Base-by-base conservation (phyloP, 192 early-diverging fungal species). In the Funneliformis geosporum region DNA sequence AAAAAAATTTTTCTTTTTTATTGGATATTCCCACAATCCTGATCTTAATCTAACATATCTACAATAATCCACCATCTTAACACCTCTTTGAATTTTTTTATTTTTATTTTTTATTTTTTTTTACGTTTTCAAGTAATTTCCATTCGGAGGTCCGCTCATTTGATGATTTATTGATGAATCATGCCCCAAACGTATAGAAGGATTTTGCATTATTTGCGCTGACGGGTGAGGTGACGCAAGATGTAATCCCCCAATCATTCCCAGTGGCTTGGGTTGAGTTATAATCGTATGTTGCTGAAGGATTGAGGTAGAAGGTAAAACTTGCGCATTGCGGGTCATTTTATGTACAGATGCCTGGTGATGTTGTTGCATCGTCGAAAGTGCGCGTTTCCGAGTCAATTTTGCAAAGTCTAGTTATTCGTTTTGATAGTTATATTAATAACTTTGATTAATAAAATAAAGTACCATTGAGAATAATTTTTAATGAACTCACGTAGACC, bases 401-500 rank as follows among this genome's bases (percentile, higher is more conserved):
- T 74, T 74, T 27, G 73, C 73, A 60, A 74, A 74, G 16, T 74
- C 73, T 44, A 46, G 9, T 59, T 18, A 55, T 3, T 14, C 14
- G 21, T 73, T 39, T 50, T 4, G 10, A 18, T 27, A 47, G 16
- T 44, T 11, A 72, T 47, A 72, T 43, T 9, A 46, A 60, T 27
- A 71, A 46, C 44, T 38, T 69, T 78, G 50, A 73, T n/a, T 61
- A 33, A 33, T 16, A 38, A 33, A 72, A 69, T 33, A 10, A 38
- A 38, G 33, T 33, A 33, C 33, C 33, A 2, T 33, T 66, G 14
- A 66, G 16, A 33, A 66, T 38, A 33, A 33, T n/a, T 1, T n/a
- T 65, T 12, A 65, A 33, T 10, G 27, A 80, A 91, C 91, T 89
- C 88, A 93, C 92, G 93, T 67, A 94, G 87, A n/a, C 96, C 96